These are phyloP conservation scores for Mycena haematopus DNA, from an alignment of 768 basidiomycete species.

Conservation along the genomic window DNA sequence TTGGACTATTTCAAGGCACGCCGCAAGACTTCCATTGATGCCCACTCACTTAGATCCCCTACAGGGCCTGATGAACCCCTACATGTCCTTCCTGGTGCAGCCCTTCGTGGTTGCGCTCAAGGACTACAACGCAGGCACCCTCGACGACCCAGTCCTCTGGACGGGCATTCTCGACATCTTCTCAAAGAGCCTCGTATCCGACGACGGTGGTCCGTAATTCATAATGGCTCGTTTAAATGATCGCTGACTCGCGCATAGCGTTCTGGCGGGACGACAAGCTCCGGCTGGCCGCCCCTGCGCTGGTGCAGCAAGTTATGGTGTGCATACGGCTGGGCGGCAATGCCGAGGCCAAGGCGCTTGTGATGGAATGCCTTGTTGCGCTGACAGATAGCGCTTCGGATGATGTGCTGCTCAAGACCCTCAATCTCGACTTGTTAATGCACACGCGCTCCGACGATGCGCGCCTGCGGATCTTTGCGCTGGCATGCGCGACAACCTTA, in stretches of 20 bases:
- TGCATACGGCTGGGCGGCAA: constrained; percentile 45
- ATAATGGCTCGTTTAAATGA: constrained; percentile 5
- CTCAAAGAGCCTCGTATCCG: constrained; percentile 71
- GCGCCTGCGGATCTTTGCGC: constrained; percentile 69
- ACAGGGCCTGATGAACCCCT: constrained; percentile 88
- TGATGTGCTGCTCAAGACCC: constrained; percentile 73
- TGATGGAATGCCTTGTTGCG: constrained; percentile 60
- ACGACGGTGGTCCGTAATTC: constrained; percentile 76
- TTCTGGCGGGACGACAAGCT: constrained; percentile 92
- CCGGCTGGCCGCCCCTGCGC: constrained; percentile 59
- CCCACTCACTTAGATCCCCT: neutral
- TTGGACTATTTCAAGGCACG: constrained; percentile 89
- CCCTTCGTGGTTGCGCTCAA: constrained; percentile 71
- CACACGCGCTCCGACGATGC: constrained; percentile 86
- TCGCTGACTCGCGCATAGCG: constrained; percentile 46
- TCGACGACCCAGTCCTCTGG: constrained; percentile 63
- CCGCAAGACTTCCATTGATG: neutral
- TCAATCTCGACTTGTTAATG: constrained; percentile 88
- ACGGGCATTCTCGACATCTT: constrained; percentile 62
- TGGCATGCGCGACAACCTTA: constrained; percentile 70
- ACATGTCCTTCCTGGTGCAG: constrained; percentile 79
- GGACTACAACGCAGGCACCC: constrained; percentile 44
- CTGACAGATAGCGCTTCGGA: constrained; percentile 59
- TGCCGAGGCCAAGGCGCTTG: constrained; percentile 44
- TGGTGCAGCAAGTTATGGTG: constrained; percentile 72